Base-by-base conservation (phyloP, 805 yeast species). In the Cyberlindnera euphorbiae region DNA sequence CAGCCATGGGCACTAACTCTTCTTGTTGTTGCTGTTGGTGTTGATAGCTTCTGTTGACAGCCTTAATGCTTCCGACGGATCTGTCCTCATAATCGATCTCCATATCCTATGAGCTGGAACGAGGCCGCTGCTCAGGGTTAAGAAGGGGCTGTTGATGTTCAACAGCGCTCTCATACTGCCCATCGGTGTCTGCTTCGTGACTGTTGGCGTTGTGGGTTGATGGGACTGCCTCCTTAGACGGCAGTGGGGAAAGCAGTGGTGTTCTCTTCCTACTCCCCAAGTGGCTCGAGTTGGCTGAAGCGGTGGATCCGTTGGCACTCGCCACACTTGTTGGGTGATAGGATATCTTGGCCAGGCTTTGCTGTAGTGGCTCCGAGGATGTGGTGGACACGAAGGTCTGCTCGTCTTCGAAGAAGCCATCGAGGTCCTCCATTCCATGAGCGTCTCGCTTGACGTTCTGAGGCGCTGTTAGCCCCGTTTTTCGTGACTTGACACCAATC, bases 341-440 rank as follows among this genome's bases (percentile, higher is more conserved):
- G 7, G 29, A 13, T 13, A 14, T 16, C 14, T 29, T 19, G 15
- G 24, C 7, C 7, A 16, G 15, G 23, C 11, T 21, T 21, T 8
- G 9, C 13, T 11, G 30, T 27, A 8, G 14, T 13, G n/a, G 30
- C 30, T 17, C 11, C 17, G n/a, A n/a, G n/a, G n/a, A n/a, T n/a
- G n/a, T n/a, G n/a, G n/a, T n/a, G n/a, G 30, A 30, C n/a, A 36
- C 30, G 23, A 36, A 32, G 25, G 36, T 45, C 24, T 42, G 33
- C 18, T 41, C 44, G 15, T 77, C 82, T 30, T 66, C 67, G 36
- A 80, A 82, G 55, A 80, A 82, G 38, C 79, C 87, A 45, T 77
- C 79, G 12, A 82, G 53, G 47, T 77, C 82, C 48, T 82, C 89
- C 74, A 81, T 71, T 18, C 80, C 75, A 47, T 76, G 70, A 32